Conservation (phyloP, 176 grass and related monocot genomes). For the Eleusine indica region DNA sequence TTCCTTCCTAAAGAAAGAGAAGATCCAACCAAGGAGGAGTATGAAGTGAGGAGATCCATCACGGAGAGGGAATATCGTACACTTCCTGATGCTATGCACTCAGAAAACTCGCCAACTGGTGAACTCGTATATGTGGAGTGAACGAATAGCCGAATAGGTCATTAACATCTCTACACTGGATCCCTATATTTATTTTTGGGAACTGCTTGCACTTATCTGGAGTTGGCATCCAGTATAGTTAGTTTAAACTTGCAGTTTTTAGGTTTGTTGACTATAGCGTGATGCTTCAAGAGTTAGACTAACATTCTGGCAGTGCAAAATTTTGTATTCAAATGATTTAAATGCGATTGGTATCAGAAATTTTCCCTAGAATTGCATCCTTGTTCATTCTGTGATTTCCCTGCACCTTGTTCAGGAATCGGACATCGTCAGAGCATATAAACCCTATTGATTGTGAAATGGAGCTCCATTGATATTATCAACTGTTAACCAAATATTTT, state of each 20-base stretch:
- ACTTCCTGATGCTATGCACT: constrained; percentile 26
- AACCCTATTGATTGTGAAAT: not conserved
- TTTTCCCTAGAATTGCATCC: not conserved
- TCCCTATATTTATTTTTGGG: not conserved
- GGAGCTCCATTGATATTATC: not conserved
- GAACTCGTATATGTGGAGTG: constrained; percentile 42
- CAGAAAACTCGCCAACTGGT: not conserved
- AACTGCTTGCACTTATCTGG: constrained; percentile 2
- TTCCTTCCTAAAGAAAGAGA: constrained; percentile 57
- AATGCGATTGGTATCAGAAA: constrained; percentile 11
- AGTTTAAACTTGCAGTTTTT: constrained; percentile 31
- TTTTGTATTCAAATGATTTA: not conserved
- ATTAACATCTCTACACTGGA: not conserved
- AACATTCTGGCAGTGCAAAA: constrained; percentile 23
- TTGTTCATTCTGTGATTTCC: constrained; percentile 13
- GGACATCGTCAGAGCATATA: not conserved
- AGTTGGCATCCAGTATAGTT: constrained; percentile 33
- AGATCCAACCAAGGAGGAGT: constrained; percentile 30
- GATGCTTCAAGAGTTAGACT: constrained; percentile 26
- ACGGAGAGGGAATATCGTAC: constrained; percentile 69
- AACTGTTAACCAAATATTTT: not conserved
- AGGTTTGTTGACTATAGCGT: constrained; percentile 32
- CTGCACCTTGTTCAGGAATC: not conserved
- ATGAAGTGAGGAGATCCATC: constrained; percentile 44
- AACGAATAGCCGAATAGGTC: constrained; percentile 2